These are phyloP conservation scores for Talaromyces marneffei DNA, from an alignment of 2,329 filamentous ascomycete species.

Conservation along the genomic window DNA sequence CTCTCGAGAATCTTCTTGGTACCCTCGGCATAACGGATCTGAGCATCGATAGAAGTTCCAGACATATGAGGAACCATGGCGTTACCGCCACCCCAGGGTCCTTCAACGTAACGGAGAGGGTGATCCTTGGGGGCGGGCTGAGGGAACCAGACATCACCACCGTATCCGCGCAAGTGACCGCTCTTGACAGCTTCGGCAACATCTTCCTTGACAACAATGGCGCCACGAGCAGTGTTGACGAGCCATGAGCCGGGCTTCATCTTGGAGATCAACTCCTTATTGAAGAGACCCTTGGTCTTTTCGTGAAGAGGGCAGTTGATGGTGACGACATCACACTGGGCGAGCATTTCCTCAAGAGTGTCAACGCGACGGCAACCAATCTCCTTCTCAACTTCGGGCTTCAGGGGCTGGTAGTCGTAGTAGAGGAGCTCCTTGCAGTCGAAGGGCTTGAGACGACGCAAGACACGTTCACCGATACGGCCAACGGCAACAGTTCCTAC, in stretches of 20 bases:
- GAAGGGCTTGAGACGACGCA: slow-evolving; percentile 91
- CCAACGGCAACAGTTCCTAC: slow-evolving; percentile 97
- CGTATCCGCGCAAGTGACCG: slow-evolving; percentile 60
- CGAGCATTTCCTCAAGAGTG: slow-evolving; percentile 83
- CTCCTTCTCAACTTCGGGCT: slow-evolving; percentile 80
- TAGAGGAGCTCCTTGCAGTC: slow-evolving; percentile 99
- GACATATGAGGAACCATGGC: slow-evolving; percentile 99
- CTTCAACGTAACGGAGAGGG: slow-evolving; percentile 84
- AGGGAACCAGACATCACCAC: slow-evolving; percentile 72
- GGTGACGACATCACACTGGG: slow-evolving; percentile 93
- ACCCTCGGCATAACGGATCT: slow-evolving; percentile 83
- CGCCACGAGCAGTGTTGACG: slow-evolving; percentile 96
- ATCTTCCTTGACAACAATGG: slow-evolving; percentile 99
- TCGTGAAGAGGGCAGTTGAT: slow-evolving; percentile 99
- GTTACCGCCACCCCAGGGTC: slow-evolving; percentile 94
- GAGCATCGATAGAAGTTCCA: slow-evolving; percentile 95
- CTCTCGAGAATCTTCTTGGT: slow-evolving; percentile 84
- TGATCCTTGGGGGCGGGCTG: slow-evolving; percentile 94
- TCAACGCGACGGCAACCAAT: slow-evolving; percentile 91
- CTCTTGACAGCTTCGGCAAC: slow-evolving; percentile 88
- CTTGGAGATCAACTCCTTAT: slow-evolving; percentile 97
- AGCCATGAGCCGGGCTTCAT: slow-evolving; percentile 99
- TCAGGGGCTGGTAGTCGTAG: slow-evolving; percentile 97
- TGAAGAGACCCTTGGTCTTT: slow-evolving; percentile 93
- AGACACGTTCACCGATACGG: slow-evolving; percentile 95